These are phyloP conservation scores for Coemansia aciculifera DNA, from an alignment of 192 early-diverging fungal species.

Conservation along the genomic window DNA sequence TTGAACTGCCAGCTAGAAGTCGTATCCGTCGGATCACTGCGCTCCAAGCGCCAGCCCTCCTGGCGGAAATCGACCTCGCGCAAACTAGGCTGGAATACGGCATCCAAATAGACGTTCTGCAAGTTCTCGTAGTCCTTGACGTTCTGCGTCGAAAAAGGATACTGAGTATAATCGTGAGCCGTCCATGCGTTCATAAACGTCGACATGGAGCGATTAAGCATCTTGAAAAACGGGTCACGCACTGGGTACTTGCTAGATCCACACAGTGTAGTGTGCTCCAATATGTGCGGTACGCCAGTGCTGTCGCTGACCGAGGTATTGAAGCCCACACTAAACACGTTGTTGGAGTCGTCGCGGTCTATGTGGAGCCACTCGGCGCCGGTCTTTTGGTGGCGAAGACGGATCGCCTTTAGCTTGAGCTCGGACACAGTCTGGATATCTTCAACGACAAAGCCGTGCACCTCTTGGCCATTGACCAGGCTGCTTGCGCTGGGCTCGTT, in stretches of 20 bases:
- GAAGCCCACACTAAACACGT: constrained; percentile 93
- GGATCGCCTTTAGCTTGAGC: constrained; percentile 75
- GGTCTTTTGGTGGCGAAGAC: constrained; percentile 71
- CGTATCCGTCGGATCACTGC: constrained; percentile 63
- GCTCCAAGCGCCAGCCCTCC: constrained; percentile 93
- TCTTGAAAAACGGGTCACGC: constrained; percentile 98
- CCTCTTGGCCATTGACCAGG: constrained; percentile 23
- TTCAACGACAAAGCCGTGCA: constrained; percentile 49
- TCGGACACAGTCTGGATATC: constrained; percentile 66
- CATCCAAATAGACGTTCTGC: constrained; percentile 89
- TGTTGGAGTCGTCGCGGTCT: constrained; percentile 82
- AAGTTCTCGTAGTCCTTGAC: constrained; percentile 85
- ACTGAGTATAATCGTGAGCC: constrained; percentile 83
- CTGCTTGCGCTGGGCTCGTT: constrained; percentile 13
- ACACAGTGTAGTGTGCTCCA: constrained; percentile 94
- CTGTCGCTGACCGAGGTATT: constrained; percentile 78
- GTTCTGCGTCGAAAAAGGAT: constrained; percentile 94
- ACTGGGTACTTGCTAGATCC: constrained; percentile 87
- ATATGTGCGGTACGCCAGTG: constrained; percentile 90
- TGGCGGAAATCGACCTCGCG: constrained; percentile 85
- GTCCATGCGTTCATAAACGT: constrained; percentile 99
- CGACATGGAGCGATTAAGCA: constrained; percentile 91
- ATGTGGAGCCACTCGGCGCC: constrained; percentile 91
- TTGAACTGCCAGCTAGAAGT: constrained; percentile 63
- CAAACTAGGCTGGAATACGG: constrained; percentile 80